Percentiles rank a stretch among this genome's conserved stretches.
Conservation (phyloP, 2,329 filamentous ascomycete genomes). For the Venturia effusa region DNA sequence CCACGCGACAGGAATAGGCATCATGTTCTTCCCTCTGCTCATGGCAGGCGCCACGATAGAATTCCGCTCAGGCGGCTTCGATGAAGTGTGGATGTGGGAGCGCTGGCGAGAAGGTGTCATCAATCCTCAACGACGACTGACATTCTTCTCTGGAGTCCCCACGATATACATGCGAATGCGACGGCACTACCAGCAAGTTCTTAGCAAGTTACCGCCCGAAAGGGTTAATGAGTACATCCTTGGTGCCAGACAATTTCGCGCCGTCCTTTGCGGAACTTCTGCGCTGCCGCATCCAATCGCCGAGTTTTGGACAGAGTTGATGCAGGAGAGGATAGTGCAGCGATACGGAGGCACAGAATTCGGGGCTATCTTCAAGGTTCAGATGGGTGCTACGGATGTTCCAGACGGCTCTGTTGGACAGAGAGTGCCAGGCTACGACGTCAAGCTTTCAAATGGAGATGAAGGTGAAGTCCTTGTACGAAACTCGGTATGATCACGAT, state of each 20-base stretch:
- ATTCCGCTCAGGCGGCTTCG: constrained; percentile 25
- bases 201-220: constrained; percentile 21
- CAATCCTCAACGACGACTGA: constrained; percentile 18
- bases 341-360: constrained; percentile 36
- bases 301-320: constrained; percentile 38
- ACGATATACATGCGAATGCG: constrained; percentile 28
- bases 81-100: constrained; percentile 25
- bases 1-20: constrained; percentile 25
- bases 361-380: constrained; percentile 32
- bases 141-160: constrained; percentile 26
- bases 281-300: constrained; percentile 39
- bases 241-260: constrained; percentile 31
- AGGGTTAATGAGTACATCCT: constrained; percentile 29
- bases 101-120: constrained; percentile 22
- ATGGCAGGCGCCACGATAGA: constrained; percentile 23
- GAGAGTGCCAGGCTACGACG: constrained; percentile 27
- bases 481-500: constrained; percentile 19
- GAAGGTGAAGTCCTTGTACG: constrained; percentile 37
- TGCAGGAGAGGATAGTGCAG: constrained; percentile 32
- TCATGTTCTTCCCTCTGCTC: constrained; percentile 26
- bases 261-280: constrained; percentile 36
- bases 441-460: constrained; percentile 33
- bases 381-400: constrained; percentile 20
- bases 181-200: constrained; percentile 24
- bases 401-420: constrained; percentile 26